Conservation (phyloP, 129 eudicot species). For the Pittosporum tobira region DNA sequence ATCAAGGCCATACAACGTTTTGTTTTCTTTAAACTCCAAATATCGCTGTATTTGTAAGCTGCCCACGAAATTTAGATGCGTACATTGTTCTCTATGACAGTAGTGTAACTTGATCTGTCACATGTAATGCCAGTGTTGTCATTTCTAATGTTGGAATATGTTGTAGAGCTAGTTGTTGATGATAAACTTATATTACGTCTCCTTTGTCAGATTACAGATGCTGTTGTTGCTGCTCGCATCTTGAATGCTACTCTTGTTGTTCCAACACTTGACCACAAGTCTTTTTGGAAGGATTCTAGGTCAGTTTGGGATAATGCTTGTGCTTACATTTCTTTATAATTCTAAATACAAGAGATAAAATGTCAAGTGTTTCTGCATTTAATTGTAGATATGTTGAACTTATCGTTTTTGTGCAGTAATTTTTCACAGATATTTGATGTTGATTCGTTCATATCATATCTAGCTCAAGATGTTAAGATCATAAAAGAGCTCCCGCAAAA, state of each 20-base stretch:
- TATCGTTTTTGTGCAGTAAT: slow-evolving; percentile 49
- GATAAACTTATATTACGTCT: not conserved
- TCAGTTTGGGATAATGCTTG: slow-evolving; percentile 30
- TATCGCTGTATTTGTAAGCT: not conserved
- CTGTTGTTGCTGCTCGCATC: slow-evolving; percentile 97
- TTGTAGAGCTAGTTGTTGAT: not conserved
- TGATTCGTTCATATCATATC: slow-evolving; percentile 77
- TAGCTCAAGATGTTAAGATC: slow-evolving; percentile 63
- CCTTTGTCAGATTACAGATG: slow-evolving; percentile 71
- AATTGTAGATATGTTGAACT: slow-evolving; percentile 5
- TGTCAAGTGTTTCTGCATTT: not conserved
- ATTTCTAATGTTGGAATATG: not conserved
- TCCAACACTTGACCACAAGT: slow-evolving; percentile 77
- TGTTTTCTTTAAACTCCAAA: no score
- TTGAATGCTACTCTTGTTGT: slow-evolving; percentile 95
- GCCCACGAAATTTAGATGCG: not conserved
- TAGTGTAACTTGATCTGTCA: not conserved
- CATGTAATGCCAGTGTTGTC: no score
- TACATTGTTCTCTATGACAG: not conserved
- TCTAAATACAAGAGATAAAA: not conserved
- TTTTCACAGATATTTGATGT: slow-evolving; percentile 85
- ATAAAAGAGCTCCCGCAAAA: slow-evolving; percentile 70
- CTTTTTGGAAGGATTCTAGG: slow-evolving; percentile 98
- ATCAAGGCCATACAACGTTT: no score
- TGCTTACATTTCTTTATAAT: slow-evolving; percentile 1